Base-by-base conservation (phyloP, 495 filamentous ascomycete genomes). In the Hyaloscypha finlandica region DNA sequence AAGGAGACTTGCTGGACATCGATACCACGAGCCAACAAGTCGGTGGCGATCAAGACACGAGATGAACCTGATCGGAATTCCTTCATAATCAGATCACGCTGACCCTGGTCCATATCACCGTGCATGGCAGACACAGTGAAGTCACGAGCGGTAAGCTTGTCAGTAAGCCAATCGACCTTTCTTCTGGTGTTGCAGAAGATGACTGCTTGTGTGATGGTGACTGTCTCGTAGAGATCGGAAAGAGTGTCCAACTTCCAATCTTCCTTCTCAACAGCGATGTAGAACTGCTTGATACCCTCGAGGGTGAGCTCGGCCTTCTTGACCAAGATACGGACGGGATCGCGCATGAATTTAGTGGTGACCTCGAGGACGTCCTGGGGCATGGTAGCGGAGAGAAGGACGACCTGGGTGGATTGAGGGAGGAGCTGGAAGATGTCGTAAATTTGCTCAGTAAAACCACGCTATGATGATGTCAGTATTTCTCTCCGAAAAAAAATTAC, bases 161-260 rank as follows among this genome's bases (percentile, higher is more conserved):
- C 94, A 69, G 95, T 99, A 71, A 99, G 89, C 95, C 95, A 99
- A 85, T 99, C 95, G 76, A 99, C 95, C 93, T 99, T 99, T 81
- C 95, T 87, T 75, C 96, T 90, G 71, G 95, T 99, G 87, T 99
- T 99, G 86, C 95, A 99, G 90, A 99, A 99, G 82, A 99, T 99
- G 78, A 99, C 95, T 67, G 95, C 95, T 80, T 99, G 95, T 65
- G 95, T 99, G 78, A 99, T 99, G 71, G 95, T 99, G 76, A 99
- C 90, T 37, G 95, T 99, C 80, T 99, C 95, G 86, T 99, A 99
- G 65, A 99, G 83, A 80, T 99, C 95, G 75, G 92, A 98, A 35
- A 99, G 92, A 55, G 95, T 99, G 81, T 99, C 95, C 69, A 99
- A 90, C 83, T 99, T 99, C 96, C 96, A 99, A 75, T 98, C 95